These are phyloP conservation scores for Ulvella scutata DNA, from an alignment of 139 green algal genomes.

Conservation along the genomic window DNA sequence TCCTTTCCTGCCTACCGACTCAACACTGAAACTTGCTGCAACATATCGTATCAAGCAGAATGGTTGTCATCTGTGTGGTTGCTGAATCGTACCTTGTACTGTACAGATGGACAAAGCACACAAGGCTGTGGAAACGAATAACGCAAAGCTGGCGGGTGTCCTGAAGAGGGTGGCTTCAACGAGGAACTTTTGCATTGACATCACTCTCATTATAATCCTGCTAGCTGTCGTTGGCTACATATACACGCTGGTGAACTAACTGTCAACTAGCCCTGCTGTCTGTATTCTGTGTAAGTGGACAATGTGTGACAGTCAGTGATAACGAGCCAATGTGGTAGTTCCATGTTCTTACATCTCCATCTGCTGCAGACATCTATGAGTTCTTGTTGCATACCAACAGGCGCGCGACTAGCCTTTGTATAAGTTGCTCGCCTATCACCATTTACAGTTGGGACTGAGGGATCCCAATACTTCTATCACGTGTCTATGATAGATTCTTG, in stretches of 20 bases:
- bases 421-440: too few relatives aligned
- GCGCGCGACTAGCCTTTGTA: too few relatives aligned
- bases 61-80: too few relatives aligned
- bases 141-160: not conserved
- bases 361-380: not conserved
- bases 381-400: not conserved
- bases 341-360: not conserved
- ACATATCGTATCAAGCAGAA: too few relatives aligned
- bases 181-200: not conserved
- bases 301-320: not conserved
- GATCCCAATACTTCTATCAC: too few relatives aligned
- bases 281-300: too few relatives aligned
- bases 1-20: too few relatives aligned
- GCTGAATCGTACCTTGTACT: too few relatives aligned
- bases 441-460: too few relatives aligned
- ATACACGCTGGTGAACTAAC: not conserved
- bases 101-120: not conserved
- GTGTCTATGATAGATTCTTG: too few relatives aligned
- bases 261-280: too few relatives aligned
- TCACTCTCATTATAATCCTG: not conserved
- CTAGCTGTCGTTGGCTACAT: not conserved
- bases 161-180: not conserved
- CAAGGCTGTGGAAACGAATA: not conserved
- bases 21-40: too few relatives aligned
- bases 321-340: not conserved